Base-by-base conservation (phyloP, 2,329 filamentous ascomycete species). In the Epichloe bromicola region DNA sequence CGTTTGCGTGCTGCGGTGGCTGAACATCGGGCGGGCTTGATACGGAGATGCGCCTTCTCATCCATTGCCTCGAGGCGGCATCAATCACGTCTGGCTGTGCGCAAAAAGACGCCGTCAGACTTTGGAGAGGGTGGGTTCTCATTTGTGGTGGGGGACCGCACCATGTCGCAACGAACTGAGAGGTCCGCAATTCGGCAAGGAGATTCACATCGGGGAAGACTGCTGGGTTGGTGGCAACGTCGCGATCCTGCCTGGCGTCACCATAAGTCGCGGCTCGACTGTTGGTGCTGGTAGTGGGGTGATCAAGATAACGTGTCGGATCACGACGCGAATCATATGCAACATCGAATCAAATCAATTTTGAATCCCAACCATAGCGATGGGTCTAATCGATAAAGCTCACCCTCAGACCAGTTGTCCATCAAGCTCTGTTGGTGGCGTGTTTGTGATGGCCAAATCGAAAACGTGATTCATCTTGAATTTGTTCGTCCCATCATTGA, bases 141-240 rank as follows among this genome's bases (percentile, higher is more conserved):
- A 15, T 23, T 23, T 23, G 23, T 23, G 5, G 23, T 4, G 89
- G 89, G 19, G 19, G 19, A 19, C 19, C 19, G 19, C 19, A 19
- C 19, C 2, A 19, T 19, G 19, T 19, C 19, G 19, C 19, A 19
- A 90, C 60, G 88, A 88, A 1, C 82, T 76, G 1, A 73, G 77
- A 14, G 88, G 88, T 0, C 88, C 88, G 0, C 89, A 95, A 65
- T 60, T 70, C 8, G 89, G 88, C 1, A 80, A 78, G 57, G 78
- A 85, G 10, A 86, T 95, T 54, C 75, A 72, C 36, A 80, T 95
- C 49, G 87, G 83, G 0, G 83, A 88, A 56, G 88, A 95, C 68
- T 86, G 86, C 67, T 88, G 86, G 86, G 67, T 91, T 33, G 86
- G 83, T 1, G 85, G 85, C 0, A 83, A 82, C 60, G 81, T 80